These are phyloP conservation scores for Xylariaceae sp. DNA, from an alignment of 2,329 filamentous ascomycete genomes.

Conservation along the genomic window DNA sequence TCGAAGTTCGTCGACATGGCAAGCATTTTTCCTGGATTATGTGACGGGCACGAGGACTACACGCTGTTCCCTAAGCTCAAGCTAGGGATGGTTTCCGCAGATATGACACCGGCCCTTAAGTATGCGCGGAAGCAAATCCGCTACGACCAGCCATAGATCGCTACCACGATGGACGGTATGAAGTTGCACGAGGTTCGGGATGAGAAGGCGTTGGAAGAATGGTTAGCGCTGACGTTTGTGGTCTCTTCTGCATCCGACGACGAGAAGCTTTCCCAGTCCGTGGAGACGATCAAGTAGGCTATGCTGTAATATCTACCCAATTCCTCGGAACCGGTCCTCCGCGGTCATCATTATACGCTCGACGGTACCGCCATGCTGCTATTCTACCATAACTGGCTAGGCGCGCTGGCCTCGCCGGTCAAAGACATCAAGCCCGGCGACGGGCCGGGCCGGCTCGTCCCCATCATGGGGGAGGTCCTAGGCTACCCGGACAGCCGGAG, in stretches of 20 bases:
- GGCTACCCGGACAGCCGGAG: slow-evolving; percentile 6
- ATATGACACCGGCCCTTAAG: slow-evolving; percentile 20
- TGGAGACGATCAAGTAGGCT: slow-evolving; percentile 22
- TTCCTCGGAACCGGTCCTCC: slow-evolving; percentile 29
- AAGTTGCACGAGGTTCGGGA: slow-evolving; percentile 29
- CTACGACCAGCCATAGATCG: slow-evolving; percentile 30
- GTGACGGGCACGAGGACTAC: slow-evolving; percentile 23
- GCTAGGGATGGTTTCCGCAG: slow-evolving; percentile 7
- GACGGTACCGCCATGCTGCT: slow-evolving; percentile 27
- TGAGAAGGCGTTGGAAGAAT: slow-evolving; percentile 23
- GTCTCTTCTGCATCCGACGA: slow-evolving; percentile 17
- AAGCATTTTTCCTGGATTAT: slow-evolving; percentile 14
- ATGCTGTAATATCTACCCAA: slow-evolving; percentile 26
- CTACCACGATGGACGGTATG: slow-evolving; percentile 24
- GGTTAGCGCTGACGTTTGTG: slow-evolving; percentile 23
- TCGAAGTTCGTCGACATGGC: slow-evolving; percentile 12
- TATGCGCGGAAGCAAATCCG: slow-evolving; percentile 32
- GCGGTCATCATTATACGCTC: slow-evolving; percentile 28
- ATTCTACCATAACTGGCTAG: slow-evolving; percentile 29
- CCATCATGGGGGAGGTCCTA: slow-evolving; percentile 16
- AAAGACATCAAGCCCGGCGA: slow-evolving; percentile 20
- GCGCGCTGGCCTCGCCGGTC: slow-evolving; percentile 16
- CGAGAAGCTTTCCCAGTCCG: slow-evolving; percentile 18
- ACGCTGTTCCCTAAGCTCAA: slow-evolving; percentile 22
- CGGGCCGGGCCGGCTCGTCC: slow-evolving; percentile 18